Conservation (phyloP, 2,329 filamentous ascomycete genomes). For the Colletotrichum orbiculare region DNA sequence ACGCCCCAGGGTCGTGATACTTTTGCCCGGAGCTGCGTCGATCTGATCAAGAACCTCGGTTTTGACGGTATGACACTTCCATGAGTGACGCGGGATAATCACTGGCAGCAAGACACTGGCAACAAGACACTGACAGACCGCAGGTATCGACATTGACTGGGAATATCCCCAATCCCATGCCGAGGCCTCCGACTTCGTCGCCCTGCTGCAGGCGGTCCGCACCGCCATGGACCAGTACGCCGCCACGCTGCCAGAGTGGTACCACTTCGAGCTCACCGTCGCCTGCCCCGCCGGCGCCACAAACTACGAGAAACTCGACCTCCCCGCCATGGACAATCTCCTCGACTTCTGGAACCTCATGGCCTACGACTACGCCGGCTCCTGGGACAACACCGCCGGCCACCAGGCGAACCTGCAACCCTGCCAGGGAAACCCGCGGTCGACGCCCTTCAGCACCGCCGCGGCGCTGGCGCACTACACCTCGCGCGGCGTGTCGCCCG, state of each 20-base stretch:
- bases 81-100: too few species aligned
- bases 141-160: conserved; percentile 73
- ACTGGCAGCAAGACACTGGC: not conserved
- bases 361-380: conserved; percentile 90
- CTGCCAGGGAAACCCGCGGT: conserved; percentile 63
- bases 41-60: conserved; percentile 82
- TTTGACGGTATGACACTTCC: conserved; percentile 67
- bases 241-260: conserved; percentile 51
- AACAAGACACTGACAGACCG: not conserved
- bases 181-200: conserved; percentile 69
- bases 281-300: conserved; percentile 71
- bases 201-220: conserved; percentile 68
- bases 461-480: conserved; percentile 79
- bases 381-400: conserved; percentile 77
- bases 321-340: conserved; percentile 72
- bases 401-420: conserved; percentile 85
- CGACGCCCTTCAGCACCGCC: conserved; percentile 83
- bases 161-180: conserved; percentile 68
- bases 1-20: conserved; percentile 73
- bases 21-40: conserved; percentile 81
- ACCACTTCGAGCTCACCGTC: conserved; percentile 73
- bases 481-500: conserved; percentile 68
- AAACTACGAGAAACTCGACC: conserved; percentile 71
- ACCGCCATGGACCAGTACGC: conserved; percentile 69
- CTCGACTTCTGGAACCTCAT: conserved; percentile 85